Evolutionary conservation across 75 land plant genomes (phyloP).

Genomic region (Picea sitchensis): DNA sequence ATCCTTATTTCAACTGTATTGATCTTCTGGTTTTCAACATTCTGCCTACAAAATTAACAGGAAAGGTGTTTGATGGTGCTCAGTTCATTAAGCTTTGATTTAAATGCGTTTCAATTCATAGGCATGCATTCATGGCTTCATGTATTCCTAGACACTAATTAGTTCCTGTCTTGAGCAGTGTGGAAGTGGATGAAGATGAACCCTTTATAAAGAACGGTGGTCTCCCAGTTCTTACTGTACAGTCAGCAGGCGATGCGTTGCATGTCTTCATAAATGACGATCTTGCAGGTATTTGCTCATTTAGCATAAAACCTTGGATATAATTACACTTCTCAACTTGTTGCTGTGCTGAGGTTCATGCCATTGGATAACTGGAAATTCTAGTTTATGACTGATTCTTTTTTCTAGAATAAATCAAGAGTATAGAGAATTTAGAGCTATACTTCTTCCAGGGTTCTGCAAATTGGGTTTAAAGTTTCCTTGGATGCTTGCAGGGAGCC

Average conservation of each 20-base stretch:
- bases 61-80: background rate
- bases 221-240: slow-evolving; percentile 47
- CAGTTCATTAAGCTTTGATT: background rate
- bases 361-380: background rate
- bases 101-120: background rate
- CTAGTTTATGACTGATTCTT: background rate
- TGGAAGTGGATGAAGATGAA: slow-evolving; percentile 62
- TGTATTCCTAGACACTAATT: background rate
- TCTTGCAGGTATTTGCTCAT: slow-evolving; percentile 39
- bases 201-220: slow-evolving; percentile 46
- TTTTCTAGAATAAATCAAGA: background rate
- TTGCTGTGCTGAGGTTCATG: background rate
- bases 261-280: slow-evolving; percentile 83
- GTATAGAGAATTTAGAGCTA: background rate
- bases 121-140: background rate
- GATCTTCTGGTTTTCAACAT: background rate
- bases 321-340: background rate
- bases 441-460: background rate
- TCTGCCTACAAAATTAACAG: background rate
- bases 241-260: slow-evolving; percentile 72
- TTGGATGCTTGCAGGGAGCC: background rate
- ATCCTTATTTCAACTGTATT: background rate
- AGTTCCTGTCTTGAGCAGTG: slow-evolving; percentile 28
- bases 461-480: background rate
- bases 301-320: background rate